These are phyloP conservation scores for Rhizopogon roseolus DNA, from an alignment of 768 basidiomycete genomes.

Conservation along the genomic window DNA sequence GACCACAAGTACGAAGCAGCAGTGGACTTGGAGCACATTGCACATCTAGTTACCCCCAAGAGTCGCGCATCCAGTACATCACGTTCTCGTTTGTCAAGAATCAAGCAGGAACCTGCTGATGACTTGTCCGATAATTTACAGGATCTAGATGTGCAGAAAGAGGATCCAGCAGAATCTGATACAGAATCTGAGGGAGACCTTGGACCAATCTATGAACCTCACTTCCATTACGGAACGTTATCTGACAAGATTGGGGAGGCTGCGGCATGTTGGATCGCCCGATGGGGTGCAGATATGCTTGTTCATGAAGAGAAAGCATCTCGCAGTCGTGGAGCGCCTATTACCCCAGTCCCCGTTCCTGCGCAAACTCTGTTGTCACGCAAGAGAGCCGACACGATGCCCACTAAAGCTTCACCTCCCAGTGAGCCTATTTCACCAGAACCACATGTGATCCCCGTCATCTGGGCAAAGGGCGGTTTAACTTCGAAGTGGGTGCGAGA, in stretches of 20 bases:
- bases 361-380: conserved; percentile 13
- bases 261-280: conserved; percentile 78
- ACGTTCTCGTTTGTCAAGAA: not conserved
- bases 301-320: conserved; percentile 44
- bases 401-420: conserved; percentile 11
- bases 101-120: conserved; percentile 12
- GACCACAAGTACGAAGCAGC: conserved; percentile 53
- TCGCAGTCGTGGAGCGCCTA: conserved; percentile 10
- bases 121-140: conserved; percentile 25
- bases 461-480: conserved; percentile 77
- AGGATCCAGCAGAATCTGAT: conserved; percentile 31
- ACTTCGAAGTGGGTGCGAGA: conserved; percentile 70
- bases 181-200: conserved; percentile 21
- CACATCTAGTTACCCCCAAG: conserved; percentile 41
- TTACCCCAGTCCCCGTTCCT: conserved; percentile 11
- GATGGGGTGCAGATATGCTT: conserved; percentile 85
- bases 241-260: conserved; percentile 92
- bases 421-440: conserved; percentile 10
- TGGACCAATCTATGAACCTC: conserved; percentile 22
- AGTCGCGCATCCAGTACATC: conserved; percentile 4
- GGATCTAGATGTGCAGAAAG: conserved; percentile 30
- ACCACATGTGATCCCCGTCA: conserved; percentile 35
- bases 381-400: conserved; percentile 26
- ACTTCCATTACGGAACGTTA: conserved; percentile 79
- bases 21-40: conserved; percentile 66